Percentiles rank a stretch among this genome's conserved stretches.
phyloP scores from a whole-genome alignment of 2,329 filamentous ascomycete genomes.

The Talaromyces sp. region DNA sequence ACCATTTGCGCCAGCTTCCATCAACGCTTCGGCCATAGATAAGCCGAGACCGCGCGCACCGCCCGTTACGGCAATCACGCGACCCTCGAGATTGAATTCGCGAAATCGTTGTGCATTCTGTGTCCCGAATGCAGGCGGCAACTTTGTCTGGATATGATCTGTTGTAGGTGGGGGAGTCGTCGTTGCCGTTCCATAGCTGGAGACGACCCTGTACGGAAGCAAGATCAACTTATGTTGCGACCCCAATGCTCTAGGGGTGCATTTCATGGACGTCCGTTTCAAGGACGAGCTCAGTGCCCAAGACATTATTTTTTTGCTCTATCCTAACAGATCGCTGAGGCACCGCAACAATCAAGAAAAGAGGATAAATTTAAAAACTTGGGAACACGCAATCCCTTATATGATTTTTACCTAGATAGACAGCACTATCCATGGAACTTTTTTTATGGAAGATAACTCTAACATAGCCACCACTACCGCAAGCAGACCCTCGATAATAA shows the following conservation, averaged over 20 bases:
- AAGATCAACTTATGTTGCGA: neutral
- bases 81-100: conserved; percentile 43
- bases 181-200: neutral
- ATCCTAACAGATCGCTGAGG: neutral
- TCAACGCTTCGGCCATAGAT: conserved; percentile 46
- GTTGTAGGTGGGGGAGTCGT: conserved; percentile 4
- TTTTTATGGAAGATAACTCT: neutral
- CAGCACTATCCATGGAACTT: neutral
- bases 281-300: neutral
- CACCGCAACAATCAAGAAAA: neutral
- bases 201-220: neutral
- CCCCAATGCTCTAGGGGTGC: neutral
- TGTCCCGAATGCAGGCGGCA: conserved; percentile 25
- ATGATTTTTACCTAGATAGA: neutral
- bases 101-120: conserved; percentile 34
- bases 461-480: neutral
- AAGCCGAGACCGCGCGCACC: conserved; percentile 45
- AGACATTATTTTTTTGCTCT: neutral
- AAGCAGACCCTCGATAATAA: neutral
- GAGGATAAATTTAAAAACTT: neutral
- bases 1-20: conserved; percentile 50
- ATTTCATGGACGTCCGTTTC: neutral
- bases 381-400: neutral
- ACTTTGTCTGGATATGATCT: conserved; percentile 34
- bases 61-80: conserved; percentile 44